Base-by-base conservation (phyloP, 2,329 filamentous ascomycete species). In the Dendryphion nanum region DNA sequence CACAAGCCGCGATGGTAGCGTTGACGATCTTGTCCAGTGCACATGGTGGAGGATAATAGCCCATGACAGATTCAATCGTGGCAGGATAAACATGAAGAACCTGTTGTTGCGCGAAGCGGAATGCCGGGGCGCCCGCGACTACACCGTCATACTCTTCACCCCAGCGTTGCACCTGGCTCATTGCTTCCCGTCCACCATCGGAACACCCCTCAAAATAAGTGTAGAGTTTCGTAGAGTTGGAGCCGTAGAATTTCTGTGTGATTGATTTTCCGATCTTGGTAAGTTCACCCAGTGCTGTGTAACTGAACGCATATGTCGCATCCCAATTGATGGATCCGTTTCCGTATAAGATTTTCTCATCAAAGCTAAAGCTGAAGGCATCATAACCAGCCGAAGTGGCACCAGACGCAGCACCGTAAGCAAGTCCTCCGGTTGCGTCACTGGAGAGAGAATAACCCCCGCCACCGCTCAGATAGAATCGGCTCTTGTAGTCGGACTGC, bases 291-390 rank as follows among this genome's bases (percentile, higher is more conserved):
- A 77, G 59, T 0, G 70, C 75, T 44, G 72, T 64, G 58, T 78
- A 78, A 1, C 61, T 67, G 37, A 77, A 78, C 63, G 72, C 74
- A 57, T 73, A 68, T 3, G 69, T 62, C 1, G 69, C 59, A 21
- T 78, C 66, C 61, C 67, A 77, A 54, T 78, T 75, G 47, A 75
- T 63, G 3, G 72, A 70, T 8, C 74, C 75, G 40, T 79, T 77
- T n/a, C 45, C 50, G 16, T 51, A 44, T 0, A 61, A 45, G 1
- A 56, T 51, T 7, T 57, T 53, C 34, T 45, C 50, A 38, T 71
- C 66, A 19, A 59, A 68, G 18, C 65, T 53, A 16, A 57, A 68
- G 31, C 60, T 50, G 49, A 76, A 76, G 17, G 61, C 58, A 18
- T 73, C 74, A 45, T 76, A 77, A 2, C 75, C 74, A 12, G 70